Evolutionary conservation across 495 filamentous ascomycete species (phyloP).

Genomic region (Podospora anserina): DNA sequence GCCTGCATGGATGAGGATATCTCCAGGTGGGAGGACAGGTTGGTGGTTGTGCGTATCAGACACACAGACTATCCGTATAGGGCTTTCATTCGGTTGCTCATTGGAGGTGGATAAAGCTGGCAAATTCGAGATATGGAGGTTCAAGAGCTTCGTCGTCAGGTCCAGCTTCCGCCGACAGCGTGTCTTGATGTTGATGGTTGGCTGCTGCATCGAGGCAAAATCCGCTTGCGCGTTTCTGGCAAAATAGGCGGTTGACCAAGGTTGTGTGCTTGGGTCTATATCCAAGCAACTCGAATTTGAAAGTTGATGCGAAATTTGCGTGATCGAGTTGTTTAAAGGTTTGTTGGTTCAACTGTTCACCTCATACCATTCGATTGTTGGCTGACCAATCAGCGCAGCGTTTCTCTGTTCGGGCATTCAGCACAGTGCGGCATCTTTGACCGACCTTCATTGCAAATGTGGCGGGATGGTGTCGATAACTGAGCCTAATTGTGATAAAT

Average conservation of each 20-base stretch:
- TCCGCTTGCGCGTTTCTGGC: neutral
- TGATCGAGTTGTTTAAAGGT: no score
- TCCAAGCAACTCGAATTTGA: no score
- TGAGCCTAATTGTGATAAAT: no score
- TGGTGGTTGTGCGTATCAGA: constrained; percentile 16
- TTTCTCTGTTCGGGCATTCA: neutral
- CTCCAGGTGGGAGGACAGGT: constrained; percentile 10
- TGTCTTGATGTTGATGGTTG: constrained; percentile 10
- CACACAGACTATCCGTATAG: constrained; percentile 12
- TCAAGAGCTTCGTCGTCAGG: neutral
- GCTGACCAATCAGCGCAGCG: neutral
- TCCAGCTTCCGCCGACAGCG: neutral
- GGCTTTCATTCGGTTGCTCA: neutral
- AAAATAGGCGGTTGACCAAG: no score
- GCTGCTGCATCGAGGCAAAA: constrained; percentile 9
- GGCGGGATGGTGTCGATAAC: no score
- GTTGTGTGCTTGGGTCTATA: no score
- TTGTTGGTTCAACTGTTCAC: no score
- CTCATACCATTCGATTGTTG: neutral
- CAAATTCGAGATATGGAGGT: neutral
- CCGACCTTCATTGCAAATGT: no score
- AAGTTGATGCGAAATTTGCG: no score
- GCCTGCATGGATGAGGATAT: constrained; percentile 16
- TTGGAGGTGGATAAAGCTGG: neutral
- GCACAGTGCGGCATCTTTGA: neutral